Conservation (phyloP, 306 rosid species). For the Dryas octopetala region DNA sequence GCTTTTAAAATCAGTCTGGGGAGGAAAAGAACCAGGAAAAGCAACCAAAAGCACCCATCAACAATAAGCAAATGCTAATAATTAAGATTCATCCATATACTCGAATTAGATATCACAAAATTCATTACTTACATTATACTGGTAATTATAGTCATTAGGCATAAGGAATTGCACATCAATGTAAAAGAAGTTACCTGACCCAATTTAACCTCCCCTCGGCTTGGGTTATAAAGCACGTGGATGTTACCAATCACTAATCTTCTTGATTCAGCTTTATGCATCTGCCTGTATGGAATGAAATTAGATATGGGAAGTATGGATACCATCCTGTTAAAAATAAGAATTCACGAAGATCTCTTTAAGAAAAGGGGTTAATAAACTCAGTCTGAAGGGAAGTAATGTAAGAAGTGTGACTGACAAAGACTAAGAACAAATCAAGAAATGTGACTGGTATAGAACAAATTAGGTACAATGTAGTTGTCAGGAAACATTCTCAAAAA, state of each 20-base stretch:
- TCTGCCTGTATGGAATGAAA: constrained; percentile 73
- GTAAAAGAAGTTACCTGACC: constrained; percentile 67
- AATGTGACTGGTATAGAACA: background rate
- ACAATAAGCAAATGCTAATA: too few relatives aligned
- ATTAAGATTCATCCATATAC: too few relatives aligned
- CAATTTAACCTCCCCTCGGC: constrained; percentile 78
- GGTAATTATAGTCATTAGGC: background rate
- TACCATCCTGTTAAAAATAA: background rate
- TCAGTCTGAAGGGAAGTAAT: background rate
- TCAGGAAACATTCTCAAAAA: background rate
- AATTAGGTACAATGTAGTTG: background rate
- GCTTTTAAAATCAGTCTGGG: too few relatives aligned
- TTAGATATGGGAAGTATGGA: constrained; percentile 49
- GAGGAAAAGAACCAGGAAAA: too few relatives aligned
- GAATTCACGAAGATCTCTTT: background rate
- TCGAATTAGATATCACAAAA: too few relatives aligned
- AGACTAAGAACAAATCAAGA: background rate
- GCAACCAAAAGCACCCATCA: too few relatives aligned
- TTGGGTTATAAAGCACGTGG: constrained; percentile 86
- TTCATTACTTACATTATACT: too few relatives aligned
- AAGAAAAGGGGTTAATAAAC: background rate
- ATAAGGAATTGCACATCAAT: background rate
- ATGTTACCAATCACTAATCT: constrained; percentile 73
- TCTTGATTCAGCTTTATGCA: constrained; percentile 63
- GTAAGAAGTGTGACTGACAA: background rate